Conservation (phyloP, 768 basidiomycete species). For the Leccinum boreale region DNA sequence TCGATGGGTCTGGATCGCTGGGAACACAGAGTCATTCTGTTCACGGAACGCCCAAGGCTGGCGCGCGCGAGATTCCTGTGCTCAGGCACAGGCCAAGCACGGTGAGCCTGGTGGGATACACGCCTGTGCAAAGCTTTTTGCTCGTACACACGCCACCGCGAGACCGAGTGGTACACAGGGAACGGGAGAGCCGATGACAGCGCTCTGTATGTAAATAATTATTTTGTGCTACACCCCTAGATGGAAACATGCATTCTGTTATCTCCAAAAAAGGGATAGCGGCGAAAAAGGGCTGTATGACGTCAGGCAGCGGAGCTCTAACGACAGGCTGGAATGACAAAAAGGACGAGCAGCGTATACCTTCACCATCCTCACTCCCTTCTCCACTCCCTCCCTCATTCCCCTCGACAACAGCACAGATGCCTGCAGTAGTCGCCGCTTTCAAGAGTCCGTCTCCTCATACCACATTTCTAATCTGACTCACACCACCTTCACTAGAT, state of each 20-base stretch:
- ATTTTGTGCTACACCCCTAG: neutral
- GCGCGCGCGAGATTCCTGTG: slow-evolving; percentile 41
- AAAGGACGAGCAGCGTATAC: slow-evolving; percentile 24
- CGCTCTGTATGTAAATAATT: neutral
- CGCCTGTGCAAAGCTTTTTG: slow-evolving; percentile 73
- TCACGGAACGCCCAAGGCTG: slow-evolving; percentile 46
- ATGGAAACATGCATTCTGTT: neutral
- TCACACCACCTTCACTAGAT: slow-evolving; percentile 41
- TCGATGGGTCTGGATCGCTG: slow-evolving; percentile 20
- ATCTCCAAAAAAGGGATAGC: slow-evolving; percentile 10
- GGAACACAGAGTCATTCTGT: slow-evolving; percentile 34
- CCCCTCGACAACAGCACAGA: slow-evolving; percentile 25
- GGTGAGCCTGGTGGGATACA: slow-evolving; percentile 64
- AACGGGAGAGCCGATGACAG: slow-evolving; percentile 13
- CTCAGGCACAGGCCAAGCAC: slow-evolving; percentile 53
- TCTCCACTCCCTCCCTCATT: neutral
- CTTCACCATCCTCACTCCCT: slow-evolving; percentile 1
- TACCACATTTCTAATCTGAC: slow-evolving; percentile 11
- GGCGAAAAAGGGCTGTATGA: slow-evolving; percentile 18
- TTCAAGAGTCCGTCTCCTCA: slow-evolving; percentile 68
- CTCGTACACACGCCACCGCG: slow-evolving; percentile 64
- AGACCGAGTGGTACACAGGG: slow-evolving; percentile 38
- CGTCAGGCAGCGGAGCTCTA: slow-evolving; percentile 36
- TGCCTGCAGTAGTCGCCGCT: slow-evolving; percentile 79
- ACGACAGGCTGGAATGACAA: slow-evolving; percentile 25